Percentiles rank a stretch among this genome's conserved stretches.
Conservation (phyloP, 306 rosid species). For the Amphicarpaea edgeworthii region DNA sequence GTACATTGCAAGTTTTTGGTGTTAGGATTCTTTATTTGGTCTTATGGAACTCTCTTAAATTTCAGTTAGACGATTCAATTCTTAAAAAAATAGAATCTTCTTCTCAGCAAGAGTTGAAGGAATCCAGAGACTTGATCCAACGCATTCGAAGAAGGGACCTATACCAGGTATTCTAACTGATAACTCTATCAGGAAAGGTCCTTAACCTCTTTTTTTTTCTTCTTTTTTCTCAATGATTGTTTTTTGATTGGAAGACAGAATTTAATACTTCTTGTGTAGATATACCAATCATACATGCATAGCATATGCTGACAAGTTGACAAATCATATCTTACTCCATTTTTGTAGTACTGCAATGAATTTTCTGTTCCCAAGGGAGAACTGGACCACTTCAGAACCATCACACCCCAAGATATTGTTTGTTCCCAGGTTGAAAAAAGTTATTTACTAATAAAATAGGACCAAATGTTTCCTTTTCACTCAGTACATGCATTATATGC, state of each 20-base stretch:
- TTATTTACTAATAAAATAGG: background rate
- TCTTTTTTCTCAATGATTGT: background rate
- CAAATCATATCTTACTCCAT: slow-evolving; percentile 5
- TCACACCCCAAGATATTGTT: slow-evolving; percentile 83
- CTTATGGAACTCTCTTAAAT: slow-evolving; percentile 32
- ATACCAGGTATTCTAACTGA: slow-evolving; percentile 65
- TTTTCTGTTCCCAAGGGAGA: slow-evolving; percentile 85
- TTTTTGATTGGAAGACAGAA: background rate
- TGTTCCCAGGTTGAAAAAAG: slow-evolving; percentile 76
- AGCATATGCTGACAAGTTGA: background rate
- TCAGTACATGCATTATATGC: background rate
- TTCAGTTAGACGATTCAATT: slow-evolving; percentile 84
- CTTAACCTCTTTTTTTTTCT: background rate
- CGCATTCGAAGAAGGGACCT: slow-evolving; percentile 85
- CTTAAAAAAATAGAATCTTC: slow-evolving; percentile 68
- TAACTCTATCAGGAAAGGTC: slow-evolving; percentile 2
- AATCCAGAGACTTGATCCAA: slow-evolving; percentile 74
- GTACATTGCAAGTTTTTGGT: slow-evolving; percentile 28
- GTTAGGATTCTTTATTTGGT: slow-evolving; percentile 37
- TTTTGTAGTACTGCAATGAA: slow-evolving; percentile 85
- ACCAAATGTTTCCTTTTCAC: slow-evolving; percentile 13
- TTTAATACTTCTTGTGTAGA: background rate
- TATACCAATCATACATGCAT: background rate
- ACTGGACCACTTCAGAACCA: slow-evolving; percentile 64
- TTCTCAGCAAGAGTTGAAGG: slow-evolving; percentile 65